Conservation (phyloP, 2,329 filamentous ascomycete genomes). For the Claviceps humidiphila region DNA sequence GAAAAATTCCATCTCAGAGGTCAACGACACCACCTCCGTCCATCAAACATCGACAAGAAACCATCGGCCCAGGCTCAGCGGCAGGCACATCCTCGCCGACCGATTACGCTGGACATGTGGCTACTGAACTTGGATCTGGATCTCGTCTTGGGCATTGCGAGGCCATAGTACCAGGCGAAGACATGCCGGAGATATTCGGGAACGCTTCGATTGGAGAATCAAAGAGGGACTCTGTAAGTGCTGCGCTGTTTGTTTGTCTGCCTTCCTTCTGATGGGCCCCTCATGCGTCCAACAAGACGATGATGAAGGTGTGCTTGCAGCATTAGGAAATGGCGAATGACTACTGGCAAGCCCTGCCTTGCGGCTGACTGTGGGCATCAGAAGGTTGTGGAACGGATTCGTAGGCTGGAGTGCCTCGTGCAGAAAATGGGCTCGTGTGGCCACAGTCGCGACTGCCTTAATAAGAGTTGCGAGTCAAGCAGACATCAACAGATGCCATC, state of each 20-base stretch:
- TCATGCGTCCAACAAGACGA: too few species aligned
- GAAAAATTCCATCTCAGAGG: background rate
- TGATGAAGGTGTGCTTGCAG: too few species aligned
- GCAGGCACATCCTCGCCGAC: background rate
- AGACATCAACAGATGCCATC: background rate
- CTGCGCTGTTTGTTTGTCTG: background rate
- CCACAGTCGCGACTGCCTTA: background rate
- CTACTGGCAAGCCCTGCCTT: too few species aligned
- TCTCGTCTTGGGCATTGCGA: background rate
- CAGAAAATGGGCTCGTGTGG: background rate
- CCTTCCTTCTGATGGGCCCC: too few species aligned
- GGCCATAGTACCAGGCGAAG: background rate
- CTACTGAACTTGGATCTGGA: background rate
- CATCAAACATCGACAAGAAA: background rate
- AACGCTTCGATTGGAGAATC: background rate
- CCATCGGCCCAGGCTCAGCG: background rate
- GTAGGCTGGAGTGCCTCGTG: conserved; percentile 5
- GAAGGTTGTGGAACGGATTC: conserved; percentile 6
- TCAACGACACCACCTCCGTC: background rate
- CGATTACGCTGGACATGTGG: background rate
- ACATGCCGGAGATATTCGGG: background rate
- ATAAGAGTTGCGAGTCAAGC: background rate
- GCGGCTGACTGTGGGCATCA: background rate
- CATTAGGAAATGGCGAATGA: too few species aligned
- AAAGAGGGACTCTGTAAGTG: background rate